Evolutionary conservation across 257 asterid genomes (phyloP).

Genomic region (Nicotiana sylvestris): DNA sequence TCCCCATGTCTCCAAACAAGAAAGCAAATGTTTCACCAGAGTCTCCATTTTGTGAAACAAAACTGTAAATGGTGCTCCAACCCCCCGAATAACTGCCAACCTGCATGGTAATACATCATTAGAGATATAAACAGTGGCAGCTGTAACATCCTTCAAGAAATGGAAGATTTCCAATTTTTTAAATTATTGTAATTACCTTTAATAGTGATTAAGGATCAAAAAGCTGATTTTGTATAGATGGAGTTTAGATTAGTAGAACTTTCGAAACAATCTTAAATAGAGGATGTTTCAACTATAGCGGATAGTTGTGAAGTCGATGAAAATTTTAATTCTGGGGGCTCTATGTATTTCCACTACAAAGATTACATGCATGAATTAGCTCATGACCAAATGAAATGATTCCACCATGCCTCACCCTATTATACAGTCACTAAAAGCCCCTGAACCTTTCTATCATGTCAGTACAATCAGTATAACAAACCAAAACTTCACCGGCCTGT

Average conservation of each 20-base stretch:
- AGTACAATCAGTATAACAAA: neutral
- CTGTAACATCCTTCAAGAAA: neutral
- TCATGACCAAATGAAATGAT: neutral
- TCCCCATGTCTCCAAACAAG: slow-evolving; percentile 97
- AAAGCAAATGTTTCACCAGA: slow-evolving; percentile 66
- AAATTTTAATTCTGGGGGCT: neutral
- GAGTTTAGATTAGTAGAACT: neutral
- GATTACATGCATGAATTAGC: neutral
- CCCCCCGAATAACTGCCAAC: slow-evolving; percentile 83
- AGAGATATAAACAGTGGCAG: neutral
- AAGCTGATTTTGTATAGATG: neutral
- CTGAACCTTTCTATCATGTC: neutral
- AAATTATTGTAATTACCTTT: neutral
- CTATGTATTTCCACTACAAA: neutral
- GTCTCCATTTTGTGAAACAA: slow-evolving; percentile 52
- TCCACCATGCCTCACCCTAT: neutral
- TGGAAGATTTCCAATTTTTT: neutral
- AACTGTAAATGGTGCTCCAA: slow-evolving; percentile 65
- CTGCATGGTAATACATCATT: slow-evolving; percentile 31
- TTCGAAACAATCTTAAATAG: neutral
- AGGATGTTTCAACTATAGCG: neutral
- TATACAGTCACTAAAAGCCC: neutral
- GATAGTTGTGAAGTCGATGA: neutral
- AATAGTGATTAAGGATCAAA: neutral
- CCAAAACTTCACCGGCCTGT: neutral